These are phyloP conservation scores for Globisporangium sylvaticum DNA, from an alignment of 352 stramenopile species.

Conservation along the genomic window DNA sequence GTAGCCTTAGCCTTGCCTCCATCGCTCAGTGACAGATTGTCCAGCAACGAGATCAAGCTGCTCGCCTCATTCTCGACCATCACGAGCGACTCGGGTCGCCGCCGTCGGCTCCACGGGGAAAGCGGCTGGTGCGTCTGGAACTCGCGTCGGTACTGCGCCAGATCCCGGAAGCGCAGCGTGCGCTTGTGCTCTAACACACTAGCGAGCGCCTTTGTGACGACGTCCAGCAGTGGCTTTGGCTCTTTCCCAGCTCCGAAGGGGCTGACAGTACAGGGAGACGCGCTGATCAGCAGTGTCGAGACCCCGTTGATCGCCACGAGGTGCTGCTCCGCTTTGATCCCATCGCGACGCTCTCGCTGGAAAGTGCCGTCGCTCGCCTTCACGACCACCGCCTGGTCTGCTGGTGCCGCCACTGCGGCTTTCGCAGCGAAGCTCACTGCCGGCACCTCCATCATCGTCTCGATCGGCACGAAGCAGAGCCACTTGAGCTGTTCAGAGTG, in stretches of 20 bases:
- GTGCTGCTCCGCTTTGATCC: constrained; percentile 27
- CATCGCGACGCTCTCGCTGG: constrained; percentile 19
- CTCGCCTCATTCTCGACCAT: background rate
- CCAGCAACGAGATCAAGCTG: background rate
- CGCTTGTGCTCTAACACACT: constrained; percentile 5
- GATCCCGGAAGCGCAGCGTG: constrained; percentile 28
- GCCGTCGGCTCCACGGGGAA: constrained; percentile 31
- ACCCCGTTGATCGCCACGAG: constrained; percentile 41
- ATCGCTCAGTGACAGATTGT: background rate
- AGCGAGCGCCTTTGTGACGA: constrained; percentile 20
- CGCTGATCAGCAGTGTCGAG: constrained; percentile 27
- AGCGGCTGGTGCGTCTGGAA: constrained; percentile 24
- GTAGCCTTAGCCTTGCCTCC: background rate
- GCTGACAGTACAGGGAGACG: background rate
- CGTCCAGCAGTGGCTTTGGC: constrained; percentile 8
- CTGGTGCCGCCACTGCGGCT: background rate
- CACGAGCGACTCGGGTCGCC: background rate
- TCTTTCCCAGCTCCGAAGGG: background rate
- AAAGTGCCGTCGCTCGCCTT: background rate
- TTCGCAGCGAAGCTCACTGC: constrained; percentile 27
- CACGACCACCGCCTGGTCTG: background rate
- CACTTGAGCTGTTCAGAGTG: constrained; percentile 19
- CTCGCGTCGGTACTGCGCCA: constrained; percentile 31
- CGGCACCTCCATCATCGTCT: constrained; percentile 42
- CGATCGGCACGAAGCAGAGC: constrained; percentile 25